Conservation (phyloP, 257 asterid genomes). For the Catharanthus roseus region DNA sequence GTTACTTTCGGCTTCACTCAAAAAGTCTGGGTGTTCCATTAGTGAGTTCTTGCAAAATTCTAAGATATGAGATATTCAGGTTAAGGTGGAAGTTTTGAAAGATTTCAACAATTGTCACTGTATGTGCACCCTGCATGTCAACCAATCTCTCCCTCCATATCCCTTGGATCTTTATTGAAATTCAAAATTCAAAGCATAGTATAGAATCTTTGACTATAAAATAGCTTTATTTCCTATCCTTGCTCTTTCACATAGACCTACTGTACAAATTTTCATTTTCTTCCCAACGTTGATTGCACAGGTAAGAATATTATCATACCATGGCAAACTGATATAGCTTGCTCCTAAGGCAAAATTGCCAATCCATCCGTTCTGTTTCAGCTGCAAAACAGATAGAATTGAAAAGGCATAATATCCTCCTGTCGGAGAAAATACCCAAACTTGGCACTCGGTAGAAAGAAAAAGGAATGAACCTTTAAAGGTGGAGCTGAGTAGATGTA, state of each 20-base stretch:
- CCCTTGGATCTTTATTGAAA: not conserved
- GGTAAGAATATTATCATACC: constrained; percentile 40
- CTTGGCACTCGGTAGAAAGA: constrained; percentile 14
- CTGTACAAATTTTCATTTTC: not conserved
- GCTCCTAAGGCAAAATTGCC: constrained; percentile 98
- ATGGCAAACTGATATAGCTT: constrained; percentile 94
- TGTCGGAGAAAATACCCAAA: not conserved
- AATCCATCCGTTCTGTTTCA: constrained; percentile 96
- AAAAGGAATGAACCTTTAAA: constrained; percentile 51
- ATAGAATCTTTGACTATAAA: too few relatives aligned
- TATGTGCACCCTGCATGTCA: not conserved
- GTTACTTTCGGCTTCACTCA: not conserved
- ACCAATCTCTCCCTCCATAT: not conserved
- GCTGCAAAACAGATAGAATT: constrained; percentile 43
- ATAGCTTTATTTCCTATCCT: too few relatives aligned
- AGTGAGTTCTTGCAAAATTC: not conserved
- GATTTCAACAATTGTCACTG: not conserved
- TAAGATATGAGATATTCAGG: not conserved
- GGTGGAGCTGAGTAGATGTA: constrained; percentile 99
- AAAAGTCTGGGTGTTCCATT: too few relatives aligned
- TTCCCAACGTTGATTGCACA: constrained; percentile 7
- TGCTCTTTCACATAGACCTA: too few relatives aligned
- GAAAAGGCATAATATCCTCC: not conserved
- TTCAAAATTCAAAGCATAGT: too few relatives aligned
- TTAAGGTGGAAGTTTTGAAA: not conserved